Base-by-base conservation (phyloP, 768 basidiomycete genomes). In the Trametes coccinea region DNA sequence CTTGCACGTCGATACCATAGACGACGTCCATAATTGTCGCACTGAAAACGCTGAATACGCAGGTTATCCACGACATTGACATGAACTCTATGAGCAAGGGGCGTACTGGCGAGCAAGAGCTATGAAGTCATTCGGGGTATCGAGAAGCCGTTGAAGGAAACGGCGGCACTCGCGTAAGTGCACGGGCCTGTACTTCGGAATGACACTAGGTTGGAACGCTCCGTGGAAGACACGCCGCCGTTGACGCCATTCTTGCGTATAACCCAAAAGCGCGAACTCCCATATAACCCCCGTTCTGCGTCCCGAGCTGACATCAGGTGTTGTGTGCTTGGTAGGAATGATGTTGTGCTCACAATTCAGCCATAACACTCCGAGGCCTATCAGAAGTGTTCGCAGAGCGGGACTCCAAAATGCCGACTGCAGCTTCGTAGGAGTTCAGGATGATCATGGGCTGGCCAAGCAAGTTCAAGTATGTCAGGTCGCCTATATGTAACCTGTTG, bases 341-440 rank as follows among this genome's bases (percentile, higher is more conserved):
- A 22, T 22, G 22, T 22, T 22, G 22, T 22, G 22, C 22, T 22
- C 22, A 22, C 22, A 22, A 22, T 22, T 22, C 22, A 22, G 75
- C 77, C 89, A 92, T 91, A 46, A 87, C 77, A 30, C 89, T 74
- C 30, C 76, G 75, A 0, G 87, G 87, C 70, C 87, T 88, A 74
- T 91, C 90, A 11, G 89, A 86, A 70, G 90, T 91, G 31, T 90
- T 85, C 8, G 80, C 75, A 5, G 88, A 87, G 37, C 84, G 81
- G 67, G 82, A 87, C 59, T 92, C 90, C 65, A 93, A 74, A 56
- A 93, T 72, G 31, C 89, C 88, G 37, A 77, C 75, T 0, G 80
- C 82, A 0, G 80, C 84, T 43, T 87, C 80, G 7, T 80, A 78
- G 39, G 81, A 81, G 73, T 85, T 88, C 55, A 90, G 68, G 73